Base-by-base conservation (phyloP, 176 grass and related monocot species). In the Oryza punctata region DNA sequence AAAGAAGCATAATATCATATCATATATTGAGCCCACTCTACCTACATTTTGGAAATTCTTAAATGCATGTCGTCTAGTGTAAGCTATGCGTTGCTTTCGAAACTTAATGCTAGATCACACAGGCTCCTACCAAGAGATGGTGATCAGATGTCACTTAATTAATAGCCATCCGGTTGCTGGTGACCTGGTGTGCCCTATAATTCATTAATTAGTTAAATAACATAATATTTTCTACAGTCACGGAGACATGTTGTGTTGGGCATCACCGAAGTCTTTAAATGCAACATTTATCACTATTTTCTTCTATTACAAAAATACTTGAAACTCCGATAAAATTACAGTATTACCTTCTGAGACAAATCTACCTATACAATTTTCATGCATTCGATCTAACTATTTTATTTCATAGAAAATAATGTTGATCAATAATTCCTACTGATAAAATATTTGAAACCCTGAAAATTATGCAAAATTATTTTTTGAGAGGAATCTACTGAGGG, bases 21-120 rank as follows among this genome's bases (percentile, higher is more conserved):
- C 67, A 61, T 61, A 61, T 61, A 61, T 79, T 65, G 76, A 38
- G 44, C 68, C 68, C 65, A 52, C 68, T 54, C 41, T 37, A 73
- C 40, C 41, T 47, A 72, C 10, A 72, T n/a, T 41, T 73, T 44
- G 61, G 6, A 28, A 16, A 12, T 65, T 27, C 57, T 72, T 79
- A 73, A 79, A 86, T 79, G 75, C 33, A 49, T 27, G 75, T 27
- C 28, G 37, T 49, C 21, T 50, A 54, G 8, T 49, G 68, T 65
- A 65, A 72, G 66, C 27, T 35, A 44, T 45, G 28, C 19, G 75
- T 72, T 47, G 52, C 66, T 78, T 70, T 69, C 50, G 18, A 47
- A 75, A 63, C 67, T 52, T 71, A 63, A 63, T 13, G 21, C 47
- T 12, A 59, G 30, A 33, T 69, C 21, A 64, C 66, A 71, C 25